These are phyloP conservation scores for Botrytis aclada DNA, from an alignment of 2,329 filamentous ascomycete species.

Conservation along the genomic window DNA sequence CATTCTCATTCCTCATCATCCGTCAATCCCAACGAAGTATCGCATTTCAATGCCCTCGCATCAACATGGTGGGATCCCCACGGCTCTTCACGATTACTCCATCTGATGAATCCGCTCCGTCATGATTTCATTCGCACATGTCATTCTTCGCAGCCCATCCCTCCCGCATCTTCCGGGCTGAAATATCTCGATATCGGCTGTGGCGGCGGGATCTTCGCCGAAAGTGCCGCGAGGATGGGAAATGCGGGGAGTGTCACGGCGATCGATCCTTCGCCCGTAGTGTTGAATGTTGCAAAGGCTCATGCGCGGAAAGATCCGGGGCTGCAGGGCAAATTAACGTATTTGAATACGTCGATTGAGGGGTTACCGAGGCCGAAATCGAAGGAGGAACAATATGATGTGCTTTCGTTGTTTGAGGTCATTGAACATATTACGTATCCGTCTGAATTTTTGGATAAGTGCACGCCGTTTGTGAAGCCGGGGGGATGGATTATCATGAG, in stretches of 20 bases:
- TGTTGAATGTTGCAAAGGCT: slow-evolving; percentile 69
- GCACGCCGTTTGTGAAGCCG: slow-evolving; percentile 74
- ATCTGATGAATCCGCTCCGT: slow-evolving; percentile 96
- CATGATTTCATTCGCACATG: slow-evolving; percentile 86
- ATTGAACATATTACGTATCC: slow-evolving; percentile 86
- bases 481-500: slow-evolving; percentile 92
- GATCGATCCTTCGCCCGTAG: slow-evolving; percentile 73
- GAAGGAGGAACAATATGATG: slow-evolving; percentile 58
- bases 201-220: slow-evolving; percentile 94
- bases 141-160: slow-evolving; percentile 52
- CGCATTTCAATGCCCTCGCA: slow-evolving; percentile 91
- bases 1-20: slow-evolving; percentile 54
- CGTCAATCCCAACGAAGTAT: slow-evolving; percentile 84
- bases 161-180: slow-evolving; percentile 45
- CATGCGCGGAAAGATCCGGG: slow-evolving; percentile 74
- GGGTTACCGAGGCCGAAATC: slow-evolving; percentile 49
- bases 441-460: slow-evolving; percentile 66
- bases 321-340: slow-evolving; percentile 62
- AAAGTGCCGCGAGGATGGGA: slow-evolving; percentile 70
- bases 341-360: slow-evolving; percentile 77
- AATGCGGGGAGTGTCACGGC: slow-evolving; percentile 64
- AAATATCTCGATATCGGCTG: slow-evolving; percentile 90
- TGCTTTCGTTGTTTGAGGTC: slow-evolving; percentile 90
- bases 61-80: slow-evolving; percentile 97
- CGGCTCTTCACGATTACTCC: slow-evolving; percentile 84